Base-by-base conservation (phyloP, 2,329 filamentous ascomycete species). In the Paecilomyces sp. region DNA sequence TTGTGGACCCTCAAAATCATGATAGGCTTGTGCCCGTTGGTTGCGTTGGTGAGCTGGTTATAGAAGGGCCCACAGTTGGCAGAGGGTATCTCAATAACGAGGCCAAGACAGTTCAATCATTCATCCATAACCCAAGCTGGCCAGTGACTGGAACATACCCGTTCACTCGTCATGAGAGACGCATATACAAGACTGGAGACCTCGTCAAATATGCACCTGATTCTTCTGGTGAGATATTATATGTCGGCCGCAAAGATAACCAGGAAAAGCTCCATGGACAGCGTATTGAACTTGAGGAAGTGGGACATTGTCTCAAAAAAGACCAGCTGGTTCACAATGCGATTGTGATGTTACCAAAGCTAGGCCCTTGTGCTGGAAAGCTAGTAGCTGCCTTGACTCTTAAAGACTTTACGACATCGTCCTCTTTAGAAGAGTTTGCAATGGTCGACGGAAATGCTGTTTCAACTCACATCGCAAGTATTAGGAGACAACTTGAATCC, bases 221-320 rank as follows among this genome's bases (percentile, higher is more conserved):
- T 59, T 74, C 71, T 12, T 69, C 67, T 12, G 64, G 74, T 59
- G 55, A 57, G 22, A 41, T 57, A 7, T 22, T 69, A 25, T 70
- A 61, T 51, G 18, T 85, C 11, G 83, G 84, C 1, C 78, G 86
- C 34, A 84, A 82, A 62, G 85, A 87, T 62, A 79, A 79, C 30
- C 85, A 85, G 67, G 81, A 85, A 58, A 88, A 88, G 71, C 71
- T 87, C 18, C 75, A 77, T 2, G 88, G 88, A 24, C 85, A 82
- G 64, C 75, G 85, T 52, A 80, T 86, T 52, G 88, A 85, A 71
- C 77, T 84, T 59, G 76, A 70, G 41, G 78, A 75, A 65, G 76
- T 76, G 56, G 80, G 72, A 66, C 68, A 69, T 63, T 75, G 74
- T 31, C 36, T 51, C 53, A 59, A 18, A n/a, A 28, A 8, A 22